phyloP scores from a whole-genome alignment of 2,329 filamentous ascomycete species.

The Fusarium hainanense region DNA sequence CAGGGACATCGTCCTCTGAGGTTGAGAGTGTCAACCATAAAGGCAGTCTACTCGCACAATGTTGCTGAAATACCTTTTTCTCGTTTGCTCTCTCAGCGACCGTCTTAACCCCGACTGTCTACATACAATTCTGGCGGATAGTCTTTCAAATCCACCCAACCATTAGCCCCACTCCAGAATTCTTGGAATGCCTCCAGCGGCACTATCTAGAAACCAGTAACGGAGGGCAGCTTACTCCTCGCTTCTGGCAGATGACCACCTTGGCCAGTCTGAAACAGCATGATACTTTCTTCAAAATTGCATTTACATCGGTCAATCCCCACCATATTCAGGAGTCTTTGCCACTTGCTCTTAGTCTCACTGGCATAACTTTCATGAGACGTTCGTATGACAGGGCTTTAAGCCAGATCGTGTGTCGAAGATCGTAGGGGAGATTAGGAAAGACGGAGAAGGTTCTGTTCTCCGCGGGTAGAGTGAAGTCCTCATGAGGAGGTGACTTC shows the following conservation, averaged over 20 bases:
- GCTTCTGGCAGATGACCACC: accelerated
- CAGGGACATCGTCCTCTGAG: neutral
- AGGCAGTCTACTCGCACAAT: neutral
- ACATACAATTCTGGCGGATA: neutral
- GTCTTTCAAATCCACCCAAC: neutral
- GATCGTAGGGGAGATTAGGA: neutral
- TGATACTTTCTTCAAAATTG: too few species aligned
- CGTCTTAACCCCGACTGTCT: neutral
- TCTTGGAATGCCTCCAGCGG: neutral
- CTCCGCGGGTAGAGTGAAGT: neutral
- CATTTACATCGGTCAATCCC: too few species aligned
- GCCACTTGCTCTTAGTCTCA: too few species aligned
- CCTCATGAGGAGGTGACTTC: too few species aligned
- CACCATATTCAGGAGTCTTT: too few species aligned
- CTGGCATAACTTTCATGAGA: too few species aligned
- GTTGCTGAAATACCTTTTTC: too few species aligned
- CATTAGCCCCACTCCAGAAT: too few species aligned
- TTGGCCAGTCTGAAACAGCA: accelerated
- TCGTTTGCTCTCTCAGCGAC: too few species aligned
- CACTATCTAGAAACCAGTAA: neutral
- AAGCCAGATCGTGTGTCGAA: neutral
- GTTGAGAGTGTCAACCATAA: neutral
- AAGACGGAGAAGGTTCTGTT: neutral
- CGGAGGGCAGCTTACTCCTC: too few species aligned
- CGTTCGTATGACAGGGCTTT: neutral